Base-by-base conservation (phyloP, 1,284 basidiomycete genomes). In the Marasmius tenuissimus region DNA sequence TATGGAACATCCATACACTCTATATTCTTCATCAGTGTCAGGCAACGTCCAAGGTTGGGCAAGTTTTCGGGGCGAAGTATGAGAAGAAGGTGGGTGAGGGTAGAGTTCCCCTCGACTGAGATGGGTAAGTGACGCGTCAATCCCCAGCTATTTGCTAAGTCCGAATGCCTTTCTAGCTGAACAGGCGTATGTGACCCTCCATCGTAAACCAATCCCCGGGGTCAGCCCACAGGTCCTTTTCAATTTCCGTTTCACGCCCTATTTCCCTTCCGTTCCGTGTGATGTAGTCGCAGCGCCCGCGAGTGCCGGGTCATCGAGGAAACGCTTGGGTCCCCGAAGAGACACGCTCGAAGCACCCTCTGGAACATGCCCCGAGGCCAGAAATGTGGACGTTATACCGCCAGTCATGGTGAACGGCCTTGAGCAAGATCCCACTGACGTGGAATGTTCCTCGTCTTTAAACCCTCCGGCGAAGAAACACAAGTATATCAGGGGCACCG, bases 51-150 rank as follows among this genome's bases (percentile, higher is more conserved):
- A 35, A 54, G 52, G 20, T 38, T 54, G 34, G 52, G 52, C 34
- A 54, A 54, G 52, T 54, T 54, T 18, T 54, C 52, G 10, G 52
- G 52, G 38, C n/a, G 34, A 38, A 38, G 34, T 54, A 38, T 54
- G 52, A 54, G 52, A 20, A 54, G 34, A 8, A 35, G 34, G 38
- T 54, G 52, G 52, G 34, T 54, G 12, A 54, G 52, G 37, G 34
- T 54, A 3, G 52, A 54, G 34, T 54, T 54, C 20, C 16, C 52
- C 9, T 54, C 33, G 12, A 54, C 38, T 38, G 52, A 54, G 37
- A 34, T 54, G n/a, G 52, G 52, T 54, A 20, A 38, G 52, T 18
- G 18, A 16, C 14, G 37, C 12, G 9, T 16, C 11, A 50, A 27
- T 11, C 20, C 16, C 33, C 34, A 8, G 20, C 14, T 54, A 16